Evolutionary conservation across 2,329 filamentous ascomycete genomes (phyloP), one percentile per base, ranked within the genome.

Genomic region (Biscogniauxia mediterranea): DNA sequence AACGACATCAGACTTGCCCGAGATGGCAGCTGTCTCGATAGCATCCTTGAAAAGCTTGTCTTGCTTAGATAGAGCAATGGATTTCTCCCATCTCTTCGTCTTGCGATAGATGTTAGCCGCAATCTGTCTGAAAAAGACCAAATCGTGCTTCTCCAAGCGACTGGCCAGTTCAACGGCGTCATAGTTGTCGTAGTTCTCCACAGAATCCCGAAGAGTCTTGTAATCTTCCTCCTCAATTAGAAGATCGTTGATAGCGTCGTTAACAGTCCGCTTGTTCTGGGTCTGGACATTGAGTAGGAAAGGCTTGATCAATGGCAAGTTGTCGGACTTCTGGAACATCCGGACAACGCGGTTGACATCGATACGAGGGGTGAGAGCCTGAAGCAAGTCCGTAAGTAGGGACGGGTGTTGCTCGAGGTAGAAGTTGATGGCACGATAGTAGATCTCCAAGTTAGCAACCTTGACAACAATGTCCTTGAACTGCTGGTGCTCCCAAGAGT

Each of bases 51-150:
- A 99, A 17, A 99, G 83, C 85, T 97, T 98, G 82, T 99, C 95
- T 77, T 99, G 94, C 85, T 99, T 99, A 17, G 94, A 98, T 54
- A 99, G 83, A 38, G 92, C 87, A 77, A 99, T 99, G 3, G 93
- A 97, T 82, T 98, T 98, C 81, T 98, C 94, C 96, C 96, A 99
- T 66, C 95, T 88, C 89, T 98, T 98, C 84, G 97, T 98, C 86
- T 98, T 99, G 77, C 96, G 93, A 83, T 98, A 99, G 78, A 99
- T 99, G 79, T 85, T 97, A 68, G 96, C 93, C 4, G 95, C 95
- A 73, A 99, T 97, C 79, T 99, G 95, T 73, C 95, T 90, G 90
- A 99, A 99, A 85, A 99, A 99, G 66, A 99, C 93, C 55, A 99
- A 82, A 60, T 99, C 95, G 74, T 99, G 96, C 81, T 95, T 95